A percentile compares a stretch with the other conserved stretches of the same genome.
Evolutionary conservation across 306 rosid genomes (phyloP).

Genomic region (Glycine latifolia): DNA sequence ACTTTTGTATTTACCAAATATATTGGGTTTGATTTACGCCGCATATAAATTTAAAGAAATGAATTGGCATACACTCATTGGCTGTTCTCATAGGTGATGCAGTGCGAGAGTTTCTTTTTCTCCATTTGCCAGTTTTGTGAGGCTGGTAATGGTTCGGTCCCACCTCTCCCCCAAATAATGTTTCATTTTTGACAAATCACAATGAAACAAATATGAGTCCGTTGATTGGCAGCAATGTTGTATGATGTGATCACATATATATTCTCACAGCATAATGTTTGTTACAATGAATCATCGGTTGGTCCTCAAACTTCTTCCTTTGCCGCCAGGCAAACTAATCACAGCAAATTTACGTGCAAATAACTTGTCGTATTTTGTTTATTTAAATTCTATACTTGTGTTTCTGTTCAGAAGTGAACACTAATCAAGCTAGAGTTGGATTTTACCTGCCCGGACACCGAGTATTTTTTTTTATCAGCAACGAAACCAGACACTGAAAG

Average conservation of each 20-base stretch:
- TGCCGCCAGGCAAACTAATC: not conserved
- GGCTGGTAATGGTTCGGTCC: no score
- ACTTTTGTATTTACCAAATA: no score
- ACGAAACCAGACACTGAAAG: no score
- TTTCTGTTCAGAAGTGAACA: not conserved
- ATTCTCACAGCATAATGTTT: no score
- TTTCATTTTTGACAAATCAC: no score
- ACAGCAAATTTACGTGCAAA: not conserved
- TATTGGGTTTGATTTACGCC: not conserved
- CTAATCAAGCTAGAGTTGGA: not conserved
- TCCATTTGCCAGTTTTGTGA: no score
- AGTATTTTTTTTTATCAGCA: no score
- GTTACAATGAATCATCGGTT: slow-evolving; percentile 3
- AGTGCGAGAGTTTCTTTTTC: no score
- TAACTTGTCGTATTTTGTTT: not conserved
- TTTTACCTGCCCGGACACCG: not conserved
- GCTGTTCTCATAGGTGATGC: no score
- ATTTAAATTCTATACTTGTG: not conserved
- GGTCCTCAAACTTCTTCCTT: not conserved
- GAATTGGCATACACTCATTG: slow-evolving; percentile 25
- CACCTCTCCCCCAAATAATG: no score
- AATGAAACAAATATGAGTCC: no score
- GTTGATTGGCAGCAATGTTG: not conserved
- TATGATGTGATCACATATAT: not conserved
- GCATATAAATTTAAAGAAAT: slow-evolving; percentile 5